phyloP scores from a whole-genome alignment of 2,329 filamentous ascomycete species.

The Epichloe gansuensis region DNA sequence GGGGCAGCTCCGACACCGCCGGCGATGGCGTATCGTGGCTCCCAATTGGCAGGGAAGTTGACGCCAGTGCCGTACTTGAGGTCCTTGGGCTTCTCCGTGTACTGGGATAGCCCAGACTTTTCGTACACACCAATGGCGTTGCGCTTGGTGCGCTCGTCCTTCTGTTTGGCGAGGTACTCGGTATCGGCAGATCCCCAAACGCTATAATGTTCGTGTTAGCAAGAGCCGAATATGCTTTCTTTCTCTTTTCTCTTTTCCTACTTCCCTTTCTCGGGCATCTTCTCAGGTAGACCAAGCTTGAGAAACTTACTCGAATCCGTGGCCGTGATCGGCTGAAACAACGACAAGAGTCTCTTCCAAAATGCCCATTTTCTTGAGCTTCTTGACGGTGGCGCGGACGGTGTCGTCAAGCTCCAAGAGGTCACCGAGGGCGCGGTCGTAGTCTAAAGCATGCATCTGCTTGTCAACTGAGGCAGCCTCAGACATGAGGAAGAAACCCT shows the following conservation, averaged over 20 bases:
- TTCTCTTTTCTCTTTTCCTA: neutral
- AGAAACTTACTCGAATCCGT: slow-evolving; percentile 57
- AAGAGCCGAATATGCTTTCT: neutral
- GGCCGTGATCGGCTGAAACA: slow-evolving; percentile 79
- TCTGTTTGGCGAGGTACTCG: slow-evolving; percentile 56
- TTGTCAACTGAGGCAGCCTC: slow-evolving; percentile 82
- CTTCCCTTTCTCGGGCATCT: no score
- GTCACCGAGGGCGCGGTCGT: slow-evolving; percentile 74
- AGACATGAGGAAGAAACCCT: slow-evolving; percentile 80
- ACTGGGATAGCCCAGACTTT: slow-evolving; percentile 63
- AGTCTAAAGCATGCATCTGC: slow-evolving; percentile 79
- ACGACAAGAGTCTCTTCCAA: slow-evolving; percentile 68
- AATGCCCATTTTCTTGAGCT: slow-evolving; percentile 52
- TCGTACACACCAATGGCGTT: slow-evolving; percentile 62
- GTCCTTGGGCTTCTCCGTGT: slow-evolving; percentile 45
- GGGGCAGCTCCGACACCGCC: slow-evolving; percentile 60
- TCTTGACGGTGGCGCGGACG: slow-evolving; percentile 58
- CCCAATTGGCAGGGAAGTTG: slow-evolving; percentile 76
- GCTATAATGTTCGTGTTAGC: slow-evolving; percentile 12
- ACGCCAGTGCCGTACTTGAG: slow-evolving; percentile 60
- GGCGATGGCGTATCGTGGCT: slow-evolving; percentile 71
- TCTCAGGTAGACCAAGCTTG: neutral
- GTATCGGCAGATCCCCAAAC: slow-evolving; percentile 77
- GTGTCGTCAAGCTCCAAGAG: slow-evolving; percentile 80
- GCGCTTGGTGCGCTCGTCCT: slow-evolving; percentile 59